Percentiles rank a stretch among this genome's conserved stretches.
Evolutionary conservation across 2,329 filamentous ascomycete species (phyloP).

Genomic region (Pyrenophora tritici-repentis): DNA sequence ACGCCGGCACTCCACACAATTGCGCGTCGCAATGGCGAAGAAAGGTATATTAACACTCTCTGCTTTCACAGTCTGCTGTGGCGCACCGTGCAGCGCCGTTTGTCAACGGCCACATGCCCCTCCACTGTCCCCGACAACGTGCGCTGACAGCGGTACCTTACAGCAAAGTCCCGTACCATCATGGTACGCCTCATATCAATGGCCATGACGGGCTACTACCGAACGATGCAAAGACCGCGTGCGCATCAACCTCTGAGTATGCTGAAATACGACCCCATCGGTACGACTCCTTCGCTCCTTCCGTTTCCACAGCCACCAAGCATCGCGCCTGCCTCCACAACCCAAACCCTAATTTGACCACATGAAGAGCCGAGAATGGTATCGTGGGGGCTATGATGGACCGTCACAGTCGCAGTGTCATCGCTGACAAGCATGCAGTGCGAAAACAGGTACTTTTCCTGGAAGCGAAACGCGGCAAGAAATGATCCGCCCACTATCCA

Average conservation of each 20-base stretch:
- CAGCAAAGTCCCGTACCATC: constrained; percentile 90
- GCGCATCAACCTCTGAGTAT: constrained; percentile 85
- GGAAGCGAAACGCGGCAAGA: constrained; percentile 83
- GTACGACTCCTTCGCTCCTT: constrained; percentile 56
- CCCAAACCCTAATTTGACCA: too few species aligned
- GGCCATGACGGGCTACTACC: constrained; percentile 98
- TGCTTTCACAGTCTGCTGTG: neutral
- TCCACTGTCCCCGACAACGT: neutral
- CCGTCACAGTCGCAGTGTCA: neutral
- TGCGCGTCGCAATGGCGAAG: constrained; percentile 39
- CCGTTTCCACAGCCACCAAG: neutral
- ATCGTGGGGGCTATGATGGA: neutral
- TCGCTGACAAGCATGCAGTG: constrained; percentile 59
- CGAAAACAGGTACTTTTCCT: constrained; percentile 95
- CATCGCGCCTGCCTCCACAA: neutral
- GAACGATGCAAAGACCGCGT: constrained; percentile 83
- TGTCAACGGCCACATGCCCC: neutral
- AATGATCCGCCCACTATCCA: constrained; percentile 16
- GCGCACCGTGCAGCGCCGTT: neutral
- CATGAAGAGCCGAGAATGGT: too few species aligned
- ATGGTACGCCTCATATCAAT: constrained; percentile 94
- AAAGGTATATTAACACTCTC: constrained; percentile 33
- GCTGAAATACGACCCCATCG: constrained; percentile 98
- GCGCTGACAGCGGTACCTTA: constrained; percentile 21
- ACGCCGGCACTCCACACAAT: constrained; percentile 16